phyloP scores from a whole-genome alignment of 345 rosid species.

The Heritiera fomes region DNA sequence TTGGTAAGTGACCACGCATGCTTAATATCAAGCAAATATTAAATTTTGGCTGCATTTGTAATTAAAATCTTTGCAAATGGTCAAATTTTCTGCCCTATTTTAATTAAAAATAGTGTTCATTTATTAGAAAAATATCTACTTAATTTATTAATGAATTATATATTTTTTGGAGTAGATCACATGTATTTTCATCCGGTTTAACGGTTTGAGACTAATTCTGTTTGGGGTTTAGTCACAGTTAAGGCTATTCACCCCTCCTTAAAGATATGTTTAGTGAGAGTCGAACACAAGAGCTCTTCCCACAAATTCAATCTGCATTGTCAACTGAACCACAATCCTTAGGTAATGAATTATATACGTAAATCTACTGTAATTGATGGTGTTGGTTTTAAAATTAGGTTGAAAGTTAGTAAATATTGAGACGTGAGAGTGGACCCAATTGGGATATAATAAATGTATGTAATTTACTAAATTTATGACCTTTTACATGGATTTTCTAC shows the following conservation, averaged over 20 bases:
- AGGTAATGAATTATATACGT: too few relatives aligned
- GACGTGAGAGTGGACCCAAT: neutral
- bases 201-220: too few relatives aligned
- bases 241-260: too few relatives aligned
- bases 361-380: neutral
- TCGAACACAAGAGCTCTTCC: too few relatives aligned
- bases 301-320: too few relatives aligned
- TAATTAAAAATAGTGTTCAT: neutral
- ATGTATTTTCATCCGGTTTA: too few relatives aligned
- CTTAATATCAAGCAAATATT: neutral
- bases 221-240: too few relatives aligned
- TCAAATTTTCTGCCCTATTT: neutral
- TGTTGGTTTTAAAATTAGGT: constrained; percentile 4
- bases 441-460: neutral
- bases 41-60: neutral
- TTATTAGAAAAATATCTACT: neutral
- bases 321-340: too few relatives aligned
- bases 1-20: neutral
- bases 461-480: neutral
- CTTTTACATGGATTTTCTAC: too few relatives aligned
- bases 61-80: neutral
- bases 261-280: too few relatives aligned
- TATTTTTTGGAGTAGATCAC: too few relatives aligned
- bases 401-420: neutral
- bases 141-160: neutral